Evolutionary conservation across 768 basidiomycete species (phyloP), one percentile per base, ranked within the genome.

Genomic region (Macrocybe gigantea): DNA sequence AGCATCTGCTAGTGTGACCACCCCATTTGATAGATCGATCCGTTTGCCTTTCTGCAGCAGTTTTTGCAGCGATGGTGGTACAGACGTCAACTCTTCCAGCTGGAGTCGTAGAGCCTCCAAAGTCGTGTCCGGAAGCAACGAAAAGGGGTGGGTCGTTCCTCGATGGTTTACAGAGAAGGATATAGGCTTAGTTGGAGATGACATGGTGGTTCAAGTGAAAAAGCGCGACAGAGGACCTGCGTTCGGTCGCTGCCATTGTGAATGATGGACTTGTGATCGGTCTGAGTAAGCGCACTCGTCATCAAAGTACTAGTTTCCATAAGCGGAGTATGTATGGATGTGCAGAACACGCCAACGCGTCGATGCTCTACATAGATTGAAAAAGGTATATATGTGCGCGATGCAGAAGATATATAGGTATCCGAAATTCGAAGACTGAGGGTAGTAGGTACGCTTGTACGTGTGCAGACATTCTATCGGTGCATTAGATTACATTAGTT

Each of bases 21-120:
- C 55, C 12, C 62, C 41, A 12, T 63, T 33, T 0, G 61, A 48
- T 45, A 67, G 75, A 22, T 22, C 4, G 8, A 62, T 47, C 44
- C 68, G 74, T 70, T 84, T 88, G 33, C 87, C 85, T 59, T 80
- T 86, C 66, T 75, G 84, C 7, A 89, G 60, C 37, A 89, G 68
- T 56, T 90, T 91, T 67, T 90, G 87, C 36, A 82, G 65, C 3
- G 71, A 60, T 3, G 79, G 72, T 0, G 85, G 84, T 8, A 89
- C 82, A 22, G 72, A 70, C 1, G 85, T 89, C 30, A 87, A 71
- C 53, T 80, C 74, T 58, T 83, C 78, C 4, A 89, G 58, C 31
- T 59, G 71, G 1, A 66, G 54, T 45, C 81, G 74, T 2, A 91
- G 67, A 7, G 56, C 59, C 1, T 67, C 61, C n/a, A 90, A 56